Conservation (phyloP, 169 alveolate genomes). For the Plasmodium berghei region DNA sequence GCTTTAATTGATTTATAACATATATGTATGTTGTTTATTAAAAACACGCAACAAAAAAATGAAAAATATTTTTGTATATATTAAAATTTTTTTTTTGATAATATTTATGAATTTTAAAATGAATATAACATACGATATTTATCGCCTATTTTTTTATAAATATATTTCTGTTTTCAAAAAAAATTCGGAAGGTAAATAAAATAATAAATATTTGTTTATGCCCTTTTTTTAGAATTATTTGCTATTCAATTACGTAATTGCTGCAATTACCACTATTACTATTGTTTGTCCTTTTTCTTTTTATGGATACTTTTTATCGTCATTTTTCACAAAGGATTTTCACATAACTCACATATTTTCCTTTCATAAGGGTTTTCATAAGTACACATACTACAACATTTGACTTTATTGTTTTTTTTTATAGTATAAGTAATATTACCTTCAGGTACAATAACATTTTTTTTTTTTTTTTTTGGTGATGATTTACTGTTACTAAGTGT, state of each 20-base stretch:
- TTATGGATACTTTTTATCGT: not conserved
- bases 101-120: too few species aligned
- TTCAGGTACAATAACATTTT: constrained; percentile 31
- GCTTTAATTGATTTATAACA: too few species aligned
- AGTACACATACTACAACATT: constrained; percentile 64
- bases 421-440: constrained; percentile 60
- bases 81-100: too few species aligned
- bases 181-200: not conserved
- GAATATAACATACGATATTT: not conserved
- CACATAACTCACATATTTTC: constrained; percentile 61
- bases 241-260: not conserved
- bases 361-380: constrained; percentile 61
- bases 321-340: constrained; percentile 11
- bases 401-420: constrained; percentile 43
- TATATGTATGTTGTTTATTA: too few species aligned
- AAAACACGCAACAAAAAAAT: too few species aligned
- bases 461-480: not conserved
- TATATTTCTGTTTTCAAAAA: not conserved
- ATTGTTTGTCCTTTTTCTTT: too few species aligned
- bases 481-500: not conserved
- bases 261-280: too few species aligned
- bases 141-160: too few species aligned
- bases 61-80: too few species aligned
- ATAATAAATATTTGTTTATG: not conserved
- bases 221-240: not conserved